These are phyloP conservation scores for Zasmidium citrigriseum DNA, from an alignment of 2,329 filamentous ascomycete genomes.

Conservation along the genomic window DNA sequence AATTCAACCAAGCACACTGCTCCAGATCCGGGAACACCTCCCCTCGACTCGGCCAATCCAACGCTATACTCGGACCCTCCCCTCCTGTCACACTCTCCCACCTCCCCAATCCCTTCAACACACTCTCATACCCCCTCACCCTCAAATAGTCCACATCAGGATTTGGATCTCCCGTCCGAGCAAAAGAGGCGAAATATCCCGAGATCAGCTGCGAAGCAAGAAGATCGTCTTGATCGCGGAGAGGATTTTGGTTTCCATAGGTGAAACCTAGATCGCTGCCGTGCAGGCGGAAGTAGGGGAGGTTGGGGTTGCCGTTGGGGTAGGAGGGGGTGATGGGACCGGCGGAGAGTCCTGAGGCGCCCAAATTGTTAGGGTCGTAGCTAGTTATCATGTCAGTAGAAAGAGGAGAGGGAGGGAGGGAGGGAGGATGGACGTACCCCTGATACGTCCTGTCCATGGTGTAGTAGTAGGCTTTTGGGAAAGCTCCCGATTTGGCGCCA, in stretches of 20 bases:
- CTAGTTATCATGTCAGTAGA: constrained; percentile 27
- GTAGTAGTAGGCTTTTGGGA: constrained; percentile 58
- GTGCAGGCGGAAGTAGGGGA: constrained; percentile 59
- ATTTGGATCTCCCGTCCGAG: constrained; percentile 54
- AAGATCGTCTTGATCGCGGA: constrained; percentile 54
- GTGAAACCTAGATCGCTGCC: constrained; percentile 50
- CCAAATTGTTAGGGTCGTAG: constrained; percentile 56
- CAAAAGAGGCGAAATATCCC: constrained; percentile 55
- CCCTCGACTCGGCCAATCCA: constrained; percentile 50
- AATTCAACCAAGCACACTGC: constrained; percentile 53
- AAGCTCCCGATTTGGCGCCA: constrained; percentile 47
- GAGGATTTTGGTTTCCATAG: constrained; percentile 37
- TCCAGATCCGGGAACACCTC: constrained; percentile 50
- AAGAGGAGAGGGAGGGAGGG: neutral
- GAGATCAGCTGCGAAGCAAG: constrained; percentile 48
- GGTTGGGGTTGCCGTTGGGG: constrained; percentile 51
- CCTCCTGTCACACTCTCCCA: constrained; percentile 42
- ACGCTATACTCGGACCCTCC: constrained; percentile 43
- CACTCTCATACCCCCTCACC: constrained; percentile 50
- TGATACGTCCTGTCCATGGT: constrained; percentile 60
- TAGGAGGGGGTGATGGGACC: constrained; percentile 38
- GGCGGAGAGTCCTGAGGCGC: constrained; percentile 41
- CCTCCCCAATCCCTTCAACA: constrained; percentile 20
- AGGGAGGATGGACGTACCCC: neutral
- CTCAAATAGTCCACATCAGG: constrained; percentile 47